Base-by-base conservation (phyloP, 345 rosid genomes). In the Brassica nigra region DNA sequence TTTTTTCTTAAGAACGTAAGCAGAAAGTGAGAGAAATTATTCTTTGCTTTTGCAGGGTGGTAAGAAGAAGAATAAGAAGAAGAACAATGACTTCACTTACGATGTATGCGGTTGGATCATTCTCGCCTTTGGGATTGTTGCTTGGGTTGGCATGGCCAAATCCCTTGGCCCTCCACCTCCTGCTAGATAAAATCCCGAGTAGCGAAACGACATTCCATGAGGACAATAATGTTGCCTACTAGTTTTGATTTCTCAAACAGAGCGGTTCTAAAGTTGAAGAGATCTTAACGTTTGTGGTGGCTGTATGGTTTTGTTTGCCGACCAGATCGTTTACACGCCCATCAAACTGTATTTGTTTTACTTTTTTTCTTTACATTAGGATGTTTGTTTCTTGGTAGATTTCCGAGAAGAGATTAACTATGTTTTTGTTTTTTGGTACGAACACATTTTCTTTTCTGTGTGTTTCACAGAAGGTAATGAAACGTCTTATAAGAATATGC, bases 21-120 rank as follows among this genome's bases (percentile, higher is more conserved):
- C 47, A 6, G 42, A 63, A 23, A 65, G 33, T 54, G 62, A 58
- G 14, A 18, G 16, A 39, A 39, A 33, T 8, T 37, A 5, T 2
- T 66, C 15, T 3, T 65, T 76, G 47, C 23, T 57, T 71, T 42
- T 66, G 52, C 73, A 79, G 82, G 30, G 70, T 62, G 70, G 75
- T 8, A 77, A 87, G 52, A 91, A 89, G 91, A 90, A 86, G 80
- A 52, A 54, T 2, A 54, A 54, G 10, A 89, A 86, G 83, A 87
- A 86, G 84, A 87, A 84, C 88, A 87, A 81, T 68, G 97, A 93
- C 83, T 86, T 93, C 79, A 88, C 86, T 58, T 95, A 95, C 27
- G 97, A 95, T 82, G 84, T 91, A 82, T 85, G 86, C 20, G 98
- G 99, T 69, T 93, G 98, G 98, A 76, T 93, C 37, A 88, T 93